Conservation (phyloP, 2,329 filamentous ascomycete genomes). For the Scleromitrula shiraiana region DNA sequence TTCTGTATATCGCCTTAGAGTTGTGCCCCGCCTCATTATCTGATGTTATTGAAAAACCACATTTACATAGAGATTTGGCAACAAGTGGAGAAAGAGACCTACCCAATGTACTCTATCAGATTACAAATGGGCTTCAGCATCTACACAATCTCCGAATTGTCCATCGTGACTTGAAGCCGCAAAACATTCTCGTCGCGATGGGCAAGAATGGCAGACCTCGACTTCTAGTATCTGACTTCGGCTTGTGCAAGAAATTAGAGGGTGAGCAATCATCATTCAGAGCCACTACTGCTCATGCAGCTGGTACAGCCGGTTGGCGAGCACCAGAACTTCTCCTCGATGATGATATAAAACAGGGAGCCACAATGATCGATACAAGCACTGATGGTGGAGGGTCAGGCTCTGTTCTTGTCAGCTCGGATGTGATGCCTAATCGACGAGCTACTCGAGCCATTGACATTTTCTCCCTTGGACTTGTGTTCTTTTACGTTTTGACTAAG, state of each 20-base stretch:
- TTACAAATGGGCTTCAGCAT: conserved; percentile 81
- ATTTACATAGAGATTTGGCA: conserved; percentile 59
- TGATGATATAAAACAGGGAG: conserved; percentile 53
- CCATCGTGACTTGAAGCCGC: conserved; percentile 92
- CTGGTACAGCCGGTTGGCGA: conserved; percentile 92
- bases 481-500: conserved; percentile 95
- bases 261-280: conserved; percentile 91
- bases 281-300: conserved; percentile 86
- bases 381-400: conserved; percentile 57
- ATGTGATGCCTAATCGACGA: conserved; percentile 58
- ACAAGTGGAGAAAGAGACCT: conserved; percentile 66
- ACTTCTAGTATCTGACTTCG: conserved; percentile 96
- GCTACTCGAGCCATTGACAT: conserved; percentile 96
- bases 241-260: conserved; percentile 93
- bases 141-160: conserved; percentile 90
- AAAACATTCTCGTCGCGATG: conserved; percentile 86
- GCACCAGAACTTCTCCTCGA: conserved; percentile 86
- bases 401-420: conserved; percentile 47
- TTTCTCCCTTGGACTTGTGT: conserved; percentile 94
- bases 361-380: conserved; percentile 40
- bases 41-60: conserved; percentile 76
- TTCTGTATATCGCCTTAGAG: conserved; percentile 93
- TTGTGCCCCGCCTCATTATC: conserved; percentile 89
- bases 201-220: conserved; percentile 63
- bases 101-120: conserved; percentile 75